Evolutionary conservation across 352 stramenopile genomes (phyloP), one percentile per base, ranked within the genome.

Genomic region (Globisporangium rhizosaccharum): DNA sequence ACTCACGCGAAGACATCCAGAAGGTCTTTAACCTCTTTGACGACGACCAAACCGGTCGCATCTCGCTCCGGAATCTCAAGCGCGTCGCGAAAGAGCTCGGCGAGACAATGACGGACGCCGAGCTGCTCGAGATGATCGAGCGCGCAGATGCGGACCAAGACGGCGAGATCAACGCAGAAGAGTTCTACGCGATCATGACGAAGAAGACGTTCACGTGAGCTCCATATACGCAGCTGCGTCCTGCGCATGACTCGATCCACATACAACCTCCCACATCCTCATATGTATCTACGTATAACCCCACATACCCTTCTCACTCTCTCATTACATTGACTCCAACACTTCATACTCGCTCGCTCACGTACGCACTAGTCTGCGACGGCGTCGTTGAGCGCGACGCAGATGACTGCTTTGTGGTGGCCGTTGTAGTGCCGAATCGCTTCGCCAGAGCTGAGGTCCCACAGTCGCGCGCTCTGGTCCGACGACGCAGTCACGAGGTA

Each of bases 101-200:
- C 42, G 97, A 99, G 81, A 98, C 92, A 63, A 98, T 99, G 88
- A 98, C 95, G 25, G 94, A 99, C 71, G 96, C 98, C 57, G 97
- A 99, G 83, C 75, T 99, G 64, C 87, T 98, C 53, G 96, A 99
- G 76, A 99, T 99, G 97, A 99, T 99, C 64, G 96, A 99, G 72
- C 84, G 97, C 51, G 96, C 97, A 1, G 92, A 99, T 70, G 67
- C 86, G 0, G 92, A 98, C 71, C 90, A 97, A 57, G 92, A 98
- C 69, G 97, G 96, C 45, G 92, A 98, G 78, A 98, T 99, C 70
- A 98, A 94, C 61, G 79, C 96, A 57, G 94, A 99, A 55, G 96
- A 99, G 65, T 99, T 99, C 71, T 93, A 97, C 56, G 73, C 88
- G 51, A 99, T 99, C 69, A 99, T 99, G 97, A 99, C 97, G 61